These are phyloP conservation scores for Smittium culicis DNA, from an alignment of 371 early-diverging fungal species.

Conservation along the genomic window DNA sequence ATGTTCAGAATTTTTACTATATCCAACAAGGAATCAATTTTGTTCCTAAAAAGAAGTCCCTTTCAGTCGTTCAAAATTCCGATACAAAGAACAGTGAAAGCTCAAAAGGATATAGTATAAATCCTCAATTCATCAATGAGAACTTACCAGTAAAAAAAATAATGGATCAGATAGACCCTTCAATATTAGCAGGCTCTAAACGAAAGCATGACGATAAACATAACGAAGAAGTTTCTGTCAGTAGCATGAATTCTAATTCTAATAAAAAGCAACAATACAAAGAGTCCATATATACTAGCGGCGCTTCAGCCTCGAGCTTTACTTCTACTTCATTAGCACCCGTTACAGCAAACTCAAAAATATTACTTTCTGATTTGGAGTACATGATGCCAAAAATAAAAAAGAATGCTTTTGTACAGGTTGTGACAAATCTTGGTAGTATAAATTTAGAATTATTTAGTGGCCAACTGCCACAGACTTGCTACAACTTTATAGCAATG, in stretches of 20 bases:
- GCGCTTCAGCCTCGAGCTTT: conserved; percentile 63
- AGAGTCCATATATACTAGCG: conserved; percentile 70
- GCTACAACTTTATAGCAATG: conserved; percentile 81
- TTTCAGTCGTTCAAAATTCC: conserved; percentile 15
- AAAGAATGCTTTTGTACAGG: conserved; percentile 55
- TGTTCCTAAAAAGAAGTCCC: neutral
- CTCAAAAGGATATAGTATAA: conserved; percentile 16
- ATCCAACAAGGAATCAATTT: neutral
- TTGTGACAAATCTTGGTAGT: conserved; percentile 71
- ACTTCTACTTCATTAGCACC: conserved; percentile 73
- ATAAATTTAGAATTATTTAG: conserved; percentile 76
- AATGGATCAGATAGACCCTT: neutral
- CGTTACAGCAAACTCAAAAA: conserved; percentile 52
- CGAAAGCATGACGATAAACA: conserved; percentile 15
- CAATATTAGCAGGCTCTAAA: too few species aligned
- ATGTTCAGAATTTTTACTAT: conserved; percentile 6
- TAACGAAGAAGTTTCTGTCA: conserved; percentile 34
- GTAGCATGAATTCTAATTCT: conserved; percentile 8
- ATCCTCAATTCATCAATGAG: conserved; percentile 14
- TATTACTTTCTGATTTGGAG: conserved; percentile 58
- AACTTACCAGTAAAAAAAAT: conserved; percentile 13
- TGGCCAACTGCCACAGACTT: conserved; percentile 66
- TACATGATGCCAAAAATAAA: conserved; percentile 71
- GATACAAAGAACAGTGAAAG: conserved; percentile 15
- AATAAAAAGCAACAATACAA: conserved; percentile 29